Evolutionary conservation across 192 early-diverging fungal species (phyloP).

Genomic region (Mortierella antarctica): DNA sequence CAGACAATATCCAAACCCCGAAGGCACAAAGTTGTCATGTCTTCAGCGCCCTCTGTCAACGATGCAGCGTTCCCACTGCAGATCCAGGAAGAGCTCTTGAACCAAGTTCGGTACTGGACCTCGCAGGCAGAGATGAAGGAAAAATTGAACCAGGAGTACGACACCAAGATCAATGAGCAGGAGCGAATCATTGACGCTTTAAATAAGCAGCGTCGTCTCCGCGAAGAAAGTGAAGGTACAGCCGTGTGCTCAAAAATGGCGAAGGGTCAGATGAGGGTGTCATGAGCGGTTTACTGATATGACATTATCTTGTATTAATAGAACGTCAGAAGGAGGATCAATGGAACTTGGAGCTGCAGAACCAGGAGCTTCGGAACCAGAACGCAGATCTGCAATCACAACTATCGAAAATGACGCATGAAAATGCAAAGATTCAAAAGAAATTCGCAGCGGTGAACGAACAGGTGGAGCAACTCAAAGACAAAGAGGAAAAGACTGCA

Average conservation of each 20-base stretch:
- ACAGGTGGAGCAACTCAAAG: conserved; percentile 69
- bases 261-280: too few relatives aligned
- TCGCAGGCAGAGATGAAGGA: conserved; percentile 50
- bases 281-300: background rate
- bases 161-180: conserved; percentile 62
- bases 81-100: conserved; percentile 49
- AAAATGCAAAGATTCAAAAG: conserved; percentile 67
- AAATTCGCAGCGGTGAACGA: conserved; percentile 63
- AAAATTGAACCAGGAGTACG: conserved; percentile 55
- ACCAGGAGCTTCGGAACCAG: conserved; percentile 58
- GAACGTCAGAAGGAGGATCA: conserved; percentile 64
- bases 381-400: conserved; percentile 58
- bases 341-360: conserved; percentile 66
- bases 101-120: conserved; percentile 52
- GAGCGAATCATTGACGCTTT: conserved; percentile 62
- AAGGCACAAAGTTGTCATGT: conserved; percentile 41
- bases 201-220: conserved; percentile 59
- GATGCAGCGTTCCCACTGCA: conserved; percentile 46
- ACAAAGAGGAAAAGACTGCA: conserved; percentile 61
- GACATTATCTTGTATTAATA: conserved; percentile 22
- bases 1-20: conserved; percentile 45
- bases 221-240: conserved; percentile 68
- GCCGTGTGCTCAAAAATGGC: too few relatives aligned
- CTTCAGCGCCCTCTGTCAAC: conserved; percentile 14
- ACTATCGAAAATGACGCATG: conserved; percentile 57